Evolutionary conservation across 352 stramenopile genomes (phyloP), one percentile per base, ranked within the genome.

Genomic region (Lagenidium sp.): DNA sequence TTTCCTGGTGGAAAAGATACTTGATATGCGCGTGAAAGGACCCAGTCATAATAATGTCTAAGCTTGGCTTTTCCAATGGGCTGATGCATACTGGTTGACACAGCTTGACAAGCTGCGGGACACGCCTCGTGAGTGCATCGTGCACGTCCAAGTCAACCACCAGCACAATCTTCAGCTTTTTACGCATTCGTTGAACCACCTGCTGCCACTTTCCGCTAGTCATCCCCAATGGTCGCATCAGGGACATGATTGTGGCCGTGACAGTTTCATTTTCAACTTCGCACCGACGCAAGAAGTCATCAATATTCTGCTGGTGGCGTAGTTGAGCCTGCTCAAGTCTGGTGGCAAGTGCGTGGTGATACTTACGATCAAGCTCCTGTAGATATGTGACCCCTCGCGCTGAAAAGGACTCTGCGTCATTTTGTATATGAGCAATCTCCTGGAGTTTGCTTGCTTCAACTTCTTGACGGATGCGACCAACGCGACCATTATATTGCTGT

Each of bases 261-360:
- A 85, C 60, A 22, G 65, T 85, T 50, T 87, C 74, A 10, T 63
- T 87, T 40, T 87, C 74, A 4, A 87, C 74, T 53, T 87, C 71
- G 11, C 68, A 66, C 29, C 55, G 53, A 4, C 74, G 61, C 16
- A 66, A 30, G 30, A 77, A 67, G 34, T 87, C 74, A 16, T 87
- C 74, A 5, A 49, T 55, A 22, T 87, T 69, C 19, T 87, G 74
- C 23, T 87, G 68, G 46, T 72, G 66, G 4, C 68, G 65, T 0
- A 87, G 53, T 45, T 83, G 57, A 4, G 53, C 49, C 19, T 80
- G 62, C 0, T 53, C 48, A 4, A 83, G 34, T 4, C 42, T 34
- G 13, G 46, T 15, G 1, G 46, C 41, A 2, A 68, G 26, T 7
- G 42, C 18, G 51, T 79, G 18, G 42, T 72, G 24, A 34, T 65